Percentiles rank a stretch among this genome's conserved stretches.
These are phyloP conservation scores for Boehmeria nivea DNA, from an alignment of 306 rosid species.

Conservation along the genomic window DNA sequence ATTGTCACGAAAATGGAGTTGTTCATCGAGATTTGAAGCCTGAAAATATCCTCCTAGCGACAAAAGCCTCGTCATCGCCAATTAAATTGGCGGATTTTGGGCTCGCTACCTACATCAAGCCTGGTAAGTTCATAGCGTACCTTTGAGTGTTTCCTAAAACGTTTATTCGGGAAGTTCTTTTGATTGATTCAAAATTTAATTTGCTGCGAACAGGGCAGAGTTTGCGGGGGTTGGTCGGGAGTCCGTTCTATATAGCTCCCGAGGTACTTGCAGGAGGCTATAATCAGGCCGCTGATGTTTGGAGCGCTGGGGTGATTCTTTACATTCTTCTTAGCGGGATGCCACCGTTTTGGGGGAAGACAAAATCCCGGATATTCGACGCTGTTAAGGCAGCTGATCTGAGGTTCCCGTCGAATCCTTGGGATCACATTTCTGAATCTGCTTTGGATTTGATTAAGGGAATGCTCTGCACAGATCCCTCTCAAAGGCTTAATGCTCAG, in stretches of 20 bases:
- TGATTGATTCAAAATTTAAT: constrained; percentile 1
- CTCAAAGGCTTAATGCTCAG: constrained; percentile 65
- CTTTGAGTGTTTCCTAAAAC: neutral
- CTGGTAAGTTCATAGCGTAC: constrained; percentile 42
- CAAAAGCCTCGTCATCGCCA: constrained; percentile 65
- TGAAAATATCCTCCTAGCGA: constrained; percentile 74
- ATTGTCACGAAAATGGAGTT: constrained; percentile 80
- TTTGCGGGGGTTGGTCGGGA: constrained; percentile 84
- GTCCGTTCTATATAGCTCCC: constrained; percentile 89
- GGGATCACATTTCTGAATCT: constrained; percentile 61
- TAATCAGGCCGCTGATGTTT: constrained; percentile 83
- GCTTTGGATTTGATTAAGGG: constrained; percentile 65
- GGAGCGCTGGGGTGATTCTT: constrained; percentile 86
- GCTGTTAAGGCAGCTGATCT: constrained; percentile 64
- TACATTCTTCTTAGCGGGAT: constrained; percentile 75
- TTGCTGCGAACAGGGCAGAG: constrained; percentile 58
- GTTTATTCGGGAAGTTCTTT: constrained; percentile 22
- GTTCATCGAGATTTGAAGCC: constrained; percentile 90
- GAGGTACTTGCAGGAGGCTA: constrained; percentile 82
- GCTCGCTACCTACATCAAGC: constrained; percentile 81
- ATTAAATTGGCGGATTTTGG: constrained; percentile 86
- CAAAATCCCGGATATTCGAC: constrained; percentile 71
- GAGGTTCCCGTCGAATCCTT: constrained; percentile 61
- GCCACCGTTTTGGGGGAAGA: constrained; percentile 94
- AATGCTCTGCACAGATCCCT: constrained; percentile 67